Base-by-base conservation (phyloP, 2,329 filamentous ascomycete species). In the Cadophora sp. region DNA sequence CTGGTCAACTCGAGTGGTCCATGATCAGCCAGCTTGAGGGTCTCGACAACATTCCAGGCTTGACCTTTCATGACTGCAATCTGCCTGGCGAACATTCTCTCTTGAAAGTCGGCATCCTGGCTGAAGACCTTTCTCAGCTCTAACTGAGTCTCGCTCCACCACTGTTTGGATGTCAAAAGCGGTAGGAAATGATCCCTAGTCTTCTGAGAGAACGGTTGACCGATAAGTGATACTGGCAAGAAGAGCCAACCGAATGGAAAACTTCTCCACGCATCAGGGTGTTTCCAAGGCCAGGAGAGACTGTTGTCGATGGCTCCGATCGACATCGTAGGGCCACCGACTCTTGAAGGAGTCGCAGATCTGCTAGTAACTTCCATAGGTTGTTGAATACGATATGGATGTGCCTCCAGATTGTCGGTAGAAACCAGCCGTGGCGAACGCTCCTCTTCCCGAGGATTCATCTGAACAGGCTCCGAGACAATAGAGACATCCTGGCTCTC, bases 211-310 rank as follows among this genome's bases (percentile, higher is more conserved):
- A 99, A 99, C 0, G 96, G 96, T 67, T 97, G 91, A 14, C 96
- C 96, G 72, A 99, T 99, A 31, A 99, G 87, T 66, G 96, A 97
- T 6, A 99, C 96, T 0, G 96, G 96, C 4, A 99, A 84, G 81
- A 99, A 99, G 0, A 99, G 89, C 96, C 96, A 99, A 46, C 96
- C 96, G 78, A 99, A 99, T 0, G 96, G 96, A 79, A 97, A 99
- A 81, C 94, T 90, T 77, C 87, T 82, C 86, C 89, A 91, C 37
- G 95, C 96, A 83, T 99, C 96, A 40, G 75, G 75, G 59, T 77
- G 75, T 62, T 77, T 77, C 76, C 76, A 99, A 1, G 96, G 96
- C 94, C 96, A 99, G 1, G 96, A 98, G 72, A 99, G 81, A 73
- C 94, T 97, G 80, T 99, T 99, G 80, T 99, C 96, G 73, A 99